Base-by-base conservation (phyloP, 202 grass and related monocot species). In the Zizania palustris region DNA sequence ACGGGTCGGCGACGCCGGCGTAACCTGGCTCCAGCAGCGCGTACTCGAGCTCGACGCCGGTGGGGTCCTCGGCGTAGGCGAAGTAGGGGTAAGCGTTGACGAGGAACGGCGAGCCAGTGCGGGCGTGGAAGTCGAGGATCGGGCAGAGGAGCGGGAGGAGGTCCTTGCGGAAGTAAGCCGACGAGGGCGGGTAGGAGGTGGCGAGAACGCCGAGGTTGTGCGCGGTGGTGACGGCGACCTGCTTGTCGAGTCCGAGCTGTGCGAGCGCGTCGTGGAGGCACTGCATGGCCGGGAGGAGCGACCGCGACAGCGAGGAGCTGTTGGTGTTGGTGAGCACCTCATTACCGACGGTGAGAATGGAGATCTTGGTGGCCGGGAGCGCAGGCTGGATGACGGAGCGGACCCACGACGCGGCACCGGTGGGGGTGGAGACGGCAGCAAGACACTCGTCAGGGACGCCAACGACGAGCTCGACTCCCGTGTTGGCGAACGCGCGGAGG, bases 51-150 rank as follows among this genome's bases (percentile, higher is more conserved):
- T 93, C 61, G 8, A 93, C 76, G 69, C 83, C 71, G 41, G 76
- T 45, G 44, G 91, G 82, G 49, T 90, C 88, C 76, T 36, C 82
- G 37, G 65, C 82, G 64, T 84, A 90, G 34, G 91, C 91, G 56
- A 93, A 93, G 75, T 93, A 93, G 0, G 91, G 88, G 79, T 93
- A 93, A 16, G 91, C 91, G 57, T 93, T 93, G 55, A 90, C 81
- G 21, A 93, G 84, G 77, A 93, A 88, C 0, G 91, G 88, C 11
- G 91, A 88, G n/a, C 65, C 64, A 3, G 88, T 83, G 69, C 78
- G 80, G 0, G 71, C 87, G 69, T 90, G 91, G 79, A 93, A 93
- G 48, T 73, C 73, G 16, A 93, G 74, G 72, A 93, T 88, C 3
- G 88, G 91, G 71, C 88, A 84, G 67, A 93, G 82, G 9, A 65